These are phyloP conservation scores for Tulasnella sp. DNA, from an alignment of 768 basidiomycete genomes.

Conservation along the genomic window DNA sequence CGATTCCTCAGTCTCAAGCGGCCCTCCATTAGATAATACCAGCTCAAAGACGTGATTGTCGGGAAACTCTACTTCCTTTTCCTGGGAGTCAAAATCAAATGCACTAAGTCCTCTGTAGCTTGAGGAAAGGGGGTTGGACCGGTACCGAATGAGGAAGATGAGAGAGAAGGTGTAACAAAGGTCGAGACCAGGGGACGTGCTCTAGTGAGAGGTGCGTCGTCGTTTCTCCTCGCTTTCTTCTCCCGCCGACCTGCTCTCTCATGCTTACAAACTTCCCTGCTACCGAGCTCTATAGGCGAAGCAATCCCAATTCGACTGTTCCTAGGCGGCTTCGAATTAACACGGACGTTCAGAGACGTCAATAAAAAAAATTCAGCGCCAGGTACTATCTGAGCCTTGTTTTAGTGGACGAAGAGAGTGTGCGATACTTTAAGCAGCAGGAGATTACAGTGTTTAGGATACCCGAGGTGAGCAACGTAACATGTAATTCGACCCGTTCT, in stretches of 20 bases:
- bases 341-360: slow-evolving; percentile 90
- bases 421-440: slow-evolving; percentile 97
- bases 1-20: slow-evolving; percentile 48
- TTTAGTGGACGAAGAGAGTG: slow-evolving; percentile 96
- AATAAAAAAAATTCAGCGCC: slow-evolving; percentile 94
- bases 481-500: no score
- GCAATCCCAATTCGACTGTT: slow-evolving; percentile 98
- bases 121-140: slow-evolving; percentile 95
- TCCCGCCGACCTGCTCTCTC: background rate
- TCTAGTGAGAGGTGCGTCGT: slow-evolving; percentile 49
- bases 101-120: slow-evolving; percentile 98
- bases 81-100: slow-evolving; percentile 98
- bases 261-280: background rate
- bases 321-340: slow-evolving; percentile 96
- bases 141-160: slow-evolving; percentile 98
- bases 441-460: slow-evolving; percentile 91
- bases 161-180: slow-evolving; percentile 88
- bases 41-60: slow-evolving; percentile 98
- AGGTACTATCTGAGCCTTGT: slow-evolving; percentile 94
- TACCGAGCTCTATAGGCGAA: slow-evolving; percentile 52
- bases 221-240: background rate
- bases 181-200: slow-evolving; percentile 69
- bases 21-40: slow-evolving; percentile 55
- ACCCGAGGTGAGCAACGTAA: slow-evolving; percentile 47
- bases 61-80: slow-evolving; percentile 98